Base-by-base conservation (phyloP, 352 stramenopile species). In the Elongisporangium senticosum region DNA sequence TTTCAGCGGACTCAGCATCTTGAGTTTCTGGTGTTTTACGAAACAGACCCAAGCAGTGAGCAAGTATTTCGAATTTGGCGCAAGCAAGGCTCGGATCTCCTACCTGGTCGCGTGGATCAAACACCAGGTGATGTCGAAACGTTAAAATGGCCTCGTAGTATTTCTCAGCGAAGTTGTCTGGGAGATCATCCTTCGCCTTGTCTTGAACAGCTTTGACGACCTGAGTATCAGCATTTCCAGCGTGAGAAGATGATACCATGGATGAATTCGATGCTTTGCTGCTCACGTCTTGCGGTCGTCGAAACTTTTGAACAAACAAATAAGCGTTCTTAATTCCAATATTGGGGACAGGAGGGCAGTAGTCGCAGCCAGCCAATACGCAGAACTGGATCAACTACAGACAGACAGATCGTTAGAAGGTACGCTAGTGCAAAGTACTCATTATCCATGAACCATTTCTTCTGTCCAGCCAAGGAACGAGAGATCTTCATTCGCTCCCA, bases 281-380 rank as follows among this genome's bases (percentile, higher is more conserved):
- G 1, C 55, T 50, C 47, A 95, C 87, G 58, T 89, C 64, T 7
- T 50, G 37, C 5, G 83, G 79, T 4, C 58, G 75, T 52, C 75
- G 78, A 56, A 83, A 67, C 5, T 67, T 20, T 53, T 72, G 78
- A 10, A 96, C 81, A 15, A 89, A 51, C 48, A 87, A 84, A 63
- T 96, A 91, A 2, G 90, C 90, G 7, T 71, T 91, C n/a, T 84
- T 72, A 48, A 96, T 81, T 7, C 90, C 90, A 50, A 97, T 65
- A 1, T 86, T 81, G 28, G 55, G 59, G 13, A 97, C 57, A 0
- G 81, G 88, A 4, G 82, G 70, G 51, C 87, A 96, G 54, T 97
- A 97, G 68, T 97, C 90, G 51, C 90, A 97, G 7, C 90, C 90
- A 59, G 77, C 76, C 1, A 97, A 69, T 20, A 97, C 81, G 28